Evolutionary conservation across 352 stramenopile genomes (phyloP), one percentile per base, ranked within the genome.

Genomic region (Pythium chondricola): DNA sequence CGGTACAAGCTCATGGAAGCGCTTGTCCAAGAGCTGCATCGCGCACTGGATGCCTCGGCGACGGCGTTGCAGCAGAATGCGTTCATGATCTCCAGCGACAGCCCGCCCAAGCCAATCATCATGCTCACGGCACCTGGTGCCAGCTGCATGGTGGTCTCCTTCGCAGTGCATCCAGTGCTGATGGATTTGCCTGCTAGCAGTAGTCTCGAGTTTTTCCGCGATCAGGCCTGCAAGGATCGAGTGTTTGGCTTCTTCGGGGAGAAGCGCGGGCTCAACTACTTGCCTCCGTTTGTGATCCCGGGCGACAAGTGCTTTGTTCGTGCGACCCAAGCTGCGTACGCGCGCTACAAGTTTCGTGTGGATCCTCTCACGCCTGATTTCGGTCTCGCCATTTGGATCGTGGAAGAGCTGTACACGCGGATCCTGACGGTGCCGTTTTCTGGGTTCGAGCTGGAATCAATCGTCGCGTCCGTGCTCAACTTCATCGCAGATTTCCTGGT

Each of bases 281-380:
- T 91, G 3, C 73, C 77, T 11, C 69, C 76, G 13, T 52, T 91
- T 2, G 62, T 87, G 2, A 55, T 91, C 13, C 55, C 69, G 11
- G 71, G 74, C 9, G 73, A 88, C 33, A 61, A 55, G 25, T 88
- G 80, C 49, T 91, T 76, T 44, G 68, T 88, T 16, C 72, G 73
- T 35, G 74, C 80, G 5, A 71, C 69, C 3, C 69, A 86, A 31
- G 74, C 70, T 7, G 51, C 67, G 13, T 91, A 88, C 37, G 76
- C 75, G 21, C 68, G 77, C 21, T 91, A 91, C 61, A 91, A 91
- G 50, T 84, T 91, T 55, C 74, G 74, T 40, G 80, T 88, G 14
- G 70, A 85, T 58, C 65, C 74, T 7, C 58, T 91, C 14, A 84
- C 74, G 8, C 56, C 68, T 18, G 69, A 86, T 49, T 86, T 91